phyloP scores from a whole-genome alignment of 2,329 filamentous ascomycete genomes.

The Colletotrichum neosansevieriae region DNA sequence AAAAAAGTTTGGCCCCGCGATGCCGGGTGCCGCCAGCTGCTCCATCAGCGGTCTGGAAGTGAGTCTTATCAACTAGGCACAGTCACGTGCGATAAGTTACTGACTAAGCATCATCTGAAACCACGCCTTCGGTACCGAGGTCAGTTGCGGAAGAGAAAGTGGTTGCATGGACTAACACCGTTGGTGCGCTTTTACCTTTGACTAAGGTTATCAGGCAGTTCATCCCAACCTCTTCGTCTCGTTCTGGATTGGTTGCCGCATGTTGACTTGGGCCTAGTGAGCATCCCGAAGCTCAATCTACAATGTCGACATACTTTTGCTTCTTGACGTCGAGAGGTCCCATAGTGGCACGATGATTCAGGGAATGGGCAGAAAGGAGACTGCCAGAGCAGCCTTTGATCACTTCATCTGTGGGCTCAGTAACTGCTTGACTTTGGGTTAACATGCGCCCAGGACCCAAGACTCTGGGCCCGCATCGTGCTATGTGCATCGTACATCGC shows the following conservation, averaged over 20 bases:
- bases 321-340: neutral
- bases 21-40: constrained; percentile 35
- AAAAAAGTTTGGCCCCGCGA: constrained; percentile 43
- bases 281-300: neutral
- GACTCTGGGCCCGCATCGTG: constrained; percentile 25
- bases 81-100: constrained; percentile 6
- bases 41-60: neutral
- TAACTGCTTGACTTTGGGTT: neutral
- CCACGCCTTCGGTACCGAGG: constrained; percentile 1
- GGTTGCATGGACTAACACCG: constrained; percentile 7
- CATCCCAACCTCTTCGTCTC: constrained; percentile 29
- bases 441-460: constrained; percentile 7
- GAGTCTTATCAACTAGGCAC: neutral
- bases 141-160: neutral
- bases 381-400: neutral
- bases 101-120: neutral
- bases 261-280: neutral
- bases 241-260: constrained; percentile 10
- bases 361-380: neutral
- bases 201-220: constrained; percentile 23
- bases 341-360: constrained; percentile 9
- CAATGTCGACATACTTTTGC: neutral
- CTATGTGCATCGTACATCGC: constrained; percentile 7
- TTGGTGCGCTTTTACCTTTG: constrained; percentile 3
- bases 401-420: constrained; percentile 21